Conservation (phyloP, 2,329 filamentous ascomycete species). For the Myriosclerotinia scirpicola region DNA sequence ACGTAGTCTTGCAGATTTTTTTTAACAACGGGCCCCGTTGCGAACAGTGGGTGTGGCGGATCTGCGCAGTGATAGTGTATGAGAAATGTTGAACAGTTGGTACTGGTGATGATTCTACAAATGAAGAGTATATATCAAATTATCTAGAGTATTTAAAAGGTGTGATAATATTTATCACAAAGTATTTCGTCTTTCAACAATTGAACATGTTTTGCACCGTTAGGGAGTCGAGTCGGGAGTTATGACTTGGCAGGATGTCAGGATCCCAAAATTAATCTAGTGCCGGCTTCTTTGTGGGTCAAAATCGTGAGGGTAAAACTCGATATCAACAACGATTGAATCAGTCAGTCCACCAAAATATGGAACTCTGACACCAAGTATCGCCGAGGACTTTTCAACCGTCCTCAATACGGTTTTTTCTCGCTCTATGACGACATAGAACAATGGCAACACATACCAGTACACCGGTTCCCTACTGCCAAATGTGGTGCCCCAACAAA, state of each 20-base stretch:
- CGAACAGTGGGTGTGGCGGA: constrained; percentile 1
- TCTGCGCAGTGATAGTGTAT: no score
- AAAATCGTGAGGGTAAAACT: neutral
- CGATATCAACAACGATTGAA: constrained; percentile 10
- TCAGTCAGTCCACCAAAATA: constrained; percentile 22
- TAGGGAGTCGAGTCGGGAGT: neutral
- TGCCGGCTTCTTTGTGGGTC: constrained; percentile 25
- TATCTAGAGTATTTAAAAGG: neutral
- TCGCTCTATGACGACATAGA: constrained; percentile 33
- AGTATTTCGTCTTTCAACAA: neutral
- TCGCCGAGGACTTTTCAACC: constrained; percentile 26
- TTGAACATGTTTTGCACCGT: neutral
- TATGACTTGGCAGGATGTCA: neutral
- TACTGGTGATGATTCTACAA: neutral
- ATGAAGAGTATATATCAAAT: neutral
- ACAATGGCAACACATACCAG: constrained; percentile 20
- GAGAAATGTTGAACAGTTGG: no score
- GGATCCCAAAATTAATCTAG: constrained; percentile 2
- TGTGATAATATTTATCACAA: neutral
- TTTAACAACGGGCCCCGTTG: neutral
- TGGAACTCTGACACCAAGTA: constrained; percentile 20
- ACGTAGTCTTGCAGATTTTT: neutral
- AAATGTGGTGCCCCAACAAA: constrained; percentile 14
- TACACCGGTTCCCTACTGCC: constrained; percentile 7
- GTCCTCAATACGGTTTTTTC: constrained; percentile 28